A percentile compares a stretch with the other conserved stretches of the same genome.
These are phyloP conservation scores for Dipodascopsis tothii DNA, from an alignment of 805 yeast genomes.

Conservation along the genomic window DNA sequence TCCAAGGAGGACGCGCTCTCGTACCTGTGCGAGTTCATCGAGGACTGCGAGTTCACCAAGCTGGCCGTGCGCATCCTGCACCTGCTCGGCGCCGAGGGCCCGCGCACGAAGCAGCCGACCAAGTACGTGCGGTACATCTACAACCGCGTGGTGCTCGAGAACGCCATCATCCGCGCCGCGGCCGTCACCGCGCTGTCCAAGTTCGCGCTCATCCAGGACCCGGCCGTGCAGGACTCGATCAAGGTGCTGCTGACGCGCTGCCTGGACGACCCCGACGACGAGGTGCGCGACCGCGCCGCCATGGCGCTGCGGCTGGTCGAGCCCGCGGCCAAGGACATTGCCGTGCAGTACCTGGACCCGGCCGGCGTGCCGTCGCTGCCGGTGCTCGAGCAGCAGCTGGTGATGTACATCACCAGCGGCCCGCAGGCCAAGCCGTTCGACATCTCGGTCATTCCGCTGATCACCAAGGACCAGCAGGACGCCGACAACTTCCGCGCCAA, in stretches of 20 bases:
- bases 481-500: conserved; percentile 40
- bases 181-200: conserved; percentile 89
- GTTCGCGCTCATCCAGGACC: conserved; percentile 74
- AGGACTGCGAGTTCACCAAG: conserved; percentile 95
- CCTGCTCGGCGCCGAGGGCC: conserved; percentile 90
- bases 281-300: conserved; percentile 95
- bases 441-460: conserved; percentile 53
- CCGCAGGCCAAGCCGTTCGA: conserved; percentile 59
- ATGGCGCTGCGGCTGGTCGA: conserved; percentile 64
- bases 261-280: conserved; percentile 84
- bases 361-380: conserved; percentile 64
- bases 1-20: conserved; percentile 78
- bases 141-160: conserved; percentile 92
- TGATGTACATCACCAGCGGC: conserved; percentile 54
- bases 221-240: conserved; percentile 58
- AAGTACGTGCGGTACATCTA: conserved; percentile 91
- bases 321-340: conserved; percentile 33
- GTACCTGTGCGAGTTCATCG: conserved; percentile 91
- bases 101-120: conserved; percentile 75
- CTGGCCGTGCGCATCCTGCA: conserved; percentile 88
- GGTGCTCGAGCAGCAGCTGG: conserved; percentile 69
- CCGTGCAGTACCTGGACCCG: conserved; percentile 52
- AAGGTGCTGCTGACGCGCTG: conserved; percentile 72
- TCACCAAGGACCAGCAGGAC: conserved; percentile 34
- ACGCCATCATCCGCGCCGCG: conserved; percentile 89